These are phyloP conservation scores for Erysimum cheiri DNA, from an alignment of 441 rosid species.

Conservation along the genomic window DNA sequence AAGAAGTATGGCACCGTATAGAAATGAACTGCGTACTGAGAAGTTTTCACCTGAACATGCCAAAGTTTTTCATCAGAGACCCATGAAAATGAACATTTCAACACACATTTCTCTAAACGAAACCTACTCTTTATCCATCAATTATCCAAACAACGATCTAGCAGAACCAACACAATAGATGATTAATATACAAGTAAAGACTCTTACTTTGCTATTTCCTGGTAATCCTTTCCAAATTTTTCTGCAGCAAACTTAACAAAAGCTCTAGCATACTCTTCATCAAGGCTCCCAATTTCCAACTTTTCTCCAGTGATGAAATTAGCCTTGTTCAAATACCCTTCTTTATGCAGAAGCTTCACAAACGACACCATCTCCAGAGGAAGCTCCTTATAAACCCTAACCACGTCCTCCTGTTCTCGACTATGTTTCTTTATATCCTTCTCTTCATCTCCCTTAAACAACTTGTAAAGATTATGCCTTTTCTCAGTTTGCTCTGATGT, in stretches of 20 bases:
- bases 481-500: constrained; percentile 18
- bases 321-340: constrained; percentile 70
- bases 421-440: constrained; percentile 7
- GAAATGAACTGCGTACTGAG: neutral
- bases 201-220: constrained; percentile 78
- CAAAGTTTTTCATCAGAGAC: neutral
- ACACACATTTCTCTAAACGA: neutral
- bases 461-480: constrained; percentile 37
- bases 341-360: constrained; percentile 55
- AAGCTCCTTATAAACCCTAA: constrained; percentile 54
- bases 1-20: neutral
- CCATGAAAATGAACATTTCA: neutral
- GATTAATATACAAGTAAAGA: constrained; percentile 9
- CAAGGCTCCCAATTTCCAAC: constrained; percentile 58
- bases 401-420: constrained; percentile 26
- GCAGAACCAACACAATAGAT: neutral
- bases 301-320: constrained; percentile 54
- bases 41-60: neutral
- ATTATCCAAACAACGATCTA: constrained; percentile 4
- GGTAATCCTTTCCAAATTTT: constrained; percentile 66
- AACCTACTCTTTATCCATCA: neutral
- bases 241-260: constrained; percentile 62
- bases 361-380: constrained; percentile 58
- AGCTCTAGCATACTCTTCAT: constrained; percentile 58
- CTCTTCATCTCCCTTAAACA: constrained; percentile 40